Base-by-base conservation (phyloP, 441 rosid genomes). In the Metrosideros polymorpha region DNA sequence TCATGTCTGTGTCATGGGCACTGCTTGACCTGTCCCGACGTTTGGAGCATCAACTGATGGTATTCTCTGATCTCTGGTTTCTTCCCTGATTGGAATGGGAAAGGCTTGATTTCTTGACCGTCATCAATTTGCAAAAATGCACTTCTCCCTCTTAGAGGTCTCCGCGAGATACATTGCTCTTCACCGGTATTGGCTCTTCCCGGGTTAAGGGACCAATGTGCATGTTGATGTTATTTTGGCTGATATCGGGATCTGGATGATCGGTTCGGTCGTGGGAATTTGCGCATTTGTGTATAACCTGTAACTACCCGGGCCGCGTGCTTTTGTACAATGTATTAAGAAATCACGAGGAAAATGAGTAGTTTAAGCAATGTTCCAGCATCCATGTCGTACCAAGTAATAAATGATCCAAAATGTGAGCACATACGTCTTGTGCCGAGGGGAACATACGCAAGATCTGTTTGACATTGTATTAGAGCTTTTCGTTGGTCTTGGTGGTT, bases 1-100 rank as follows among this genome's bases (percentile, higher is more conserved):
- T 82, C 98, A 93, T 83, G 90, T 96, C 61, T 92, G 93, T 77
- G 98, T 95, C 77, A 39, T 90, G 22, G 99, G 99, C 45, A 91
- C 94, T 30, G 94, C 91, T 51, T 90, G 93, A 92, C 54, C 86
- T 57, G 86, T 51, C 53, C 35, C 15, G 45, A 22, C 17, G n/a
- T 30, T 54, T 13, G n/a, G 59, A 14, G 45, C 59, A 53, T 52
- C 47, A 19, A 42, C 61, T 5, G 12, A 35, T 6, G 47, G 47
- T 71, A 43, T 24, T 19, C 47, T 71, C 49, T 14, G 84, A 83
- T 52, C 18, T 19, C 19, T 53, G 61, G 84, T 51, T 35, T 51
- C 55, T 30, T 83, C 59, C 45, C 84, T 55, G 27, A 50, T 35
- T 52, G 61, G 61, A 83, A 10, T 35, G 59, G 56, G 54, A 82